Base-by-base conservation (phyloP, 805 yeast species). In the Hanseniaspora lachancei region DNA sequence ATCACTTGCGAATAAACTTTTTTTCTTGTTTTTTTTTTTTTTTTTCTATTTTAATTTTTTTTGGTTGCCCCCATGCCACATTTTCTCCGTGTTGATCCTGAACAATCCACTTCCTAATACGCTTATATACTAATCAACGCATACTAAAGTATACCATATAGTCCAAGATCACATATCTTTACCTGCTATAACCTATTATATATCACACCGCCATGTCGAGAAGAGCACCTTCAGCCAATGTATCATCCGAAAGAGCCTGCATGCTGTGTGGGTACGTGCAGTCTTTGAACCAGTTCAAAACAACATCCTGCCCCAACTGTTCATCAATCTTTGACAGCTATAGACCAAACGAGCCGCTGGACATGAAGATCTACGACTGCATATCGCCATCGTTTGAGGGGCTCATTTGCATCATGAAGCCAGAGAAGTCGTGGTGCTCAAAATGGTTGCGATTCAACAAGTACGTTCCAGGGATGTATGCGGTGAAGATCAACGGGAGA, bases 371-470 rank as follows among this genome's bases (percentile, higher is more conserved):
- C 39, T 85, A 86, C 51, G 96, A 89, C 65, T 88, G 96, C 68
- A 93, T 97, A 6, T 88, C 96, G 20, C 97, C 97, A 41, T 81
- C 96, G 0, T 91, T 89, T 66, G 98, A 91, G 72, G 98, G 98
- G 0, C 73, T 86, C 36, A 95, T 91, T 5, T 96, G 97, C 2
- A 75, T 88, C 59, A 88, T 95, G 49, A 89, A 84, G 58, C 88
- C 91, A 51, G 79, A 80, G 52, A 78, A 76, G 38, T 87, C 96
- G 1, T 91, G 98, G 98, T 96, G 88, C 41, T 96, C 96, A 16
- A 80, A 86, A 65, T 91, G 98, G 98, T 73, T 91, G 57, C 80
- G 97, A 68, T 83, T 91, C 35, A 95, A 87, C 64, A 83, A 86
- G 18, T 87, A 88, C 66, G 82, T 80, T 23, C 86, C 95, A 0